Evolutionary conservation across 2,329 filamentous ascomycete species (phyloP), one percentile per base, ranked within the genome.

Genomic region (Ophiosphaerella korrae): DNA sequence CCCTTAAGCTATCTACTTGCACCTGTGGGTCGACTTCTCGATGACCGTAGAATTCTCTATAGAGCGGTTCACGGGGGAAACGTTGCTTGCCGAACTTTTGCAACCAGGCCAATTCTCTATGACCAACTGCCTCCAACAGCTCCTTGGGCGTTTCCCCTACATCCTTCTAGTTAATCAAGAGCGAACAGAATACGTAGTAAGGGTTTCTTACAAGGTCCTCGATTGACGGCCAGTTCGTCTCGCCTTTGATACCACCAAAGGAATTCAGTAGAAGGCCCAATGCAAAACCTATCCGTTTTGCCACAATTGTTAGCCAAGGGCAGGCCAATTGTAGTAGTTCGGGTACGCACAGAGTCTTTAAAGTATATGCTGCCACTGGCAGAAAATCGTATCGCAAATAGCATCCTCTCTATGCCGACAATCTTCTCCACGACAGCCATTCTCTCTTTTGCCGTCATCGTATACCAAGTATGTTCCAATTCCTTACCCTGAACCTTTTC

Each of bases 181-280:
- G n/a, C 42, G 45, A 32, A 42, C 37, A 36, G 42, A 39, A 29
- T 46, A 23, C 38, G 42, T 42, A n/a, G n/a, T 34, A 42, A 43
- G 24, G 46, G 47, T 50, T 18, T 44, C 45, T 48, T 54, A 54
- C 52, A 54, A 38, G 52, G 48, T 50, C 52, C 52, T 48, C 48
- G 42, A 45, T 51, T 48, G 42, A 51, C 35, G 44, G 38, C 52
- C 40, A 54, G 35, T 42, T 51, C 48, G 14, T 51, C 35, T 45
- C 45, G 47, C 42, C 37, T 50, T 50, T 46, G 43, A 54, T 47
- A 54, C 52, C 42, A 54, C 42, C 47, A 48, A 38, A 47, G 43
- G 14, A 44, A 42, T 50, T 47, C 43, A 35, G 43, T 47, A 2
- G 43, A 47, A 34, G 49, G 49, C n/a, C 49, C 49, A 52, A 52